These are phyloP conservation scores for Starmerella khaoyaiensis DNA, from an alignment of 805 yeast genomes.

Conservation along the genomic window DNA sequence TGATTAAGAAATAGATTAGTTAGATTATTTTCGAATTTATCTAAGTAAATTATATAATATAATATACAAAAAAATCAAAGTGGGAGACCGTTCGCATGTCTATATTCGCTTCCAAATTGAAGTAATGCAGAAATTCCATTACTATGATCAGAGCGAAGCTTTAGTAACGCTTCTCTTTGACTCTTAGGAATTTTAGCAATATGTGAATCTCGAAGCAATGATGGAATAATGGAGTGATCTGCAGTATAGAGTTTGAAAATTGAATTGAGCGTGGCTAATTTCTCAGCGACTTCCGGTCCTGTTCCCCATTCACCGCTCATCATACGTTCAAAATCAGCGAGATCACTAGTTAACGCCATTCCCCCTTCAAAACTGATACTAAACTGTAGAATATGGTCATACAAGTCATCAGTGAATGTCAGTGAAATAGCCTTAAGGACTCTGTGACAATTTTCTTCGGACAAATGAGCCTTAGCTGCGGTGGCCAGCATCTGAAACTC, in stretches of 20 bases:
- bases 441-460: slow-evolving; percentile 38
- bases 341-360: slow-evolving; percentile 65
- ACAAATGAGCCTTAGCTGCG: slow-evolving; percentile 31
- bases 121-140: slow-evolving; percentile 14
- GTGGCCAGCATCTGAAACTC: slow-evolving; percentile 37
- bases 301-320: slow-evolving; percentile 56
- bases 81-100: too few species aligned
- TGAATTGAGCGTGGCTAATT: slow-evolving; percentile 61
- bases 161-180: slow-evolving; percentile 15
- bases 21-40: too few species aligned
- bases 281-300: slow-evolving; percentile 41
- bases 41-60: too few species aligned
- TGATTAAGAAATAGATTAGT: too few species aligned
- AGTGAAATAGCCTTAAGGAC: slow-evolving; percentile 47
- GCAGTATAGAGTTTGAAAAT: slow-evolving; percentile 76
- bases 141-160: slow-evolving; percentile 19
- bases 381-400: slow-evolving; percentile 63
- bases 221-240: slow-evolving; percentile 62
- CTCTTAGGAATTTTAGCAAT: slow-evolving; percentile 51
- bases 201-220: slow-evolving; percentile 71
- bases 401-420: slow-evolving; percentile 42
- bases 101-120: slow-evolving; percentile 12
- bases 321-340: slow-evolving; percentile 53
- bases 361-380: slow-evolving; percentile 76
- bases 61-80: too few species aligned